Evolutionary conservation across 1,284 basidiomycete species (phyloP), one percentile per base, ranked within the genome.

Genomic region (Agaricales sp.): DNA sequence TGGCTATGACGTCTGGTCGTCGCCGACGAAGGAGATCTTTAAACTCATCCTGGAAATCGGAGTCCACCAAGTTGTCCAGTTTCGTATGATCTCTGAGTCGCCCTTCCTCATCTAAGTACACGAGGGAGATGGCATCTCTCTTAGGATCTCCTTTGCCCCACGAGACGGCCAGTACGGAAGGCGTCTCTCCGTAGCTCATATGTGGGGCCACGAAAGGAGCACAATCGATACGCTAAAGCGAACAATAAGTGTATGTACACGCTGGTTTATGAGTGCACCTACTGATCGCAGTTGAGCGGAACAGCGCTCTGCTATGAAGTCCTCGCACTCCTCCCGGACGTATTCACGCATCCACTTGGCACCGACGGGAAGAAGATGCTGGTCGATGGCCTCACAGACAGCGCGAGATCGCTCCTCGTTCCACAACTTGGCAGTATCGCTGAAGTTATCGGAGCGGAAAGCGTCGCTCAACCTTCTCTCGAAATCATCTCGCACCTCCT

Each of bases 141-240:
- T 87, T 82, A 37, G 91, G 90, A 57, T 96, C 92, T 47, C 96
- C 96, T 61, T 87, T 86, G 43, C 96, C 96, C 79, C 93, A 92
- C 2, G 95, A 97, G 51, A 97, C 69, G 3, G 95, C 91, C 35
- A 99, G 73, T 2, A 99, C 92, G 4, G 87, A 84, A 0, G 92
- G 84, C 0, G 78, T 78, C 45, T 90, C 83, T 14, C 86, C 88
- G 39, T 74, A 68, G 51, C 75, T 74, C 64, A 86, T 78, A 21
- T 77, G 74, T 3, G 72, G 67, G 2, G 79, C 75, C 45, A 69
- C 66, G 59, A 81, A 94, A 1, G 94, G 89, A 2, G 87, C 86
- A 3, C 80, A 74, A 59, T 87, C 80, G 51, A 86, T 70, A 45
- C 82, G 78, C 84, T 89, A 55, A 22, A 48, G 50, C 25, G 16